phyloP scores from a whole-genome alignment of 2,329 filamentous ascomycete genomes.

The Phoma sp. region DNA sequence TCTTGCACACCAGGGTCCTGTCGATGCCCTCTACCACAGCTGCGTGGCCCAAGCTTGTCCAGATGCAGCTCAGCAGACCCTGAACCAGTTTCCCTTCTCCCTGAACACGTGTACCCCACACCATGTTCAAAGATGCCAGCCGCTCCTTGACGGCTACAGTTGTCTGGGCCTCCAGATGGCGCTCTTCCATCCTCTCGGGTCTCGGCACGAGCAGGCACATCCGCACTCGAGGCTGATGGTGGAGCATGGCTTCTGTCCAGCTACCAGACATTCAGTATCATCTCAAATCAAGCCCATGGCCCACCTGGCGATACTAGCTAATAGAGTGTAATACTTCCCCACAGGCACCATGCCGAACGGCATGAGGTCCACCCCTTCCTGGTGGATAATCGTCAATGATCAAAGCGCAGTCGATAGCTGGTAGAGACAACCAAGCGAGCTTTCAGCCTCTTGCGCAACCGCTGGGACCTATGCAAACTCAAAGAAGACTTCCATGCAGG shows the following conservation, averaged over 20 bases:
- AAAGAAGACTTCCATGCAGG: background rate
- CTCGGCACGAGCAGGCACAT: conserved; percentile 4
- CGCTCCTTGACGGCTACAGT: background rate
- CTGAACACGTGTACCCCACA: conserved; percentile 6
- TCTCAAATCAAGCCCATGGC: background rate
- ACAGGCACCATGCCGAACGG: conserved; percentile 5
- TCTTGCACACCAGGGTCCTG: no score
- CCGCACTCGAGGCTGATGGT: background rate
- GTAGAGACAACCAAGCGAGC: background rate
- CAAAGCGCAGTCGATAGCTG: background rate
- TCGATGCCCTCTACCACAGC: no score
- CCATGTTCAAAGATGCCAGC: background rate
- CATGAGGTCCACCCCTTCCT: conserved; percentile 8
- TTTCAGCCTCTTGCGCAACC: background rate
- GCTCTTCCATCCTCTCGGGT: background rate
- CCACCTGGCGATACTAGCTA: background rate
- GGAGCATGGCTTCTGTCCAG: background rate
- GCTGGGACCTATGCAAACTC: background rate
- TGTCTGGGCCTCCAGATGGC: background rate
- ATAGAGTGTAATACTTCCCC: background rate
- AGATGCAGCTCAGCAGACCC: background rate
- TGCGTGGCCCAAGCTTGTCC: background rate
- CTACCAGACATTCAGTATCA: background rate
- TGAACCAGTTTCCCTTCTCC: background rate
- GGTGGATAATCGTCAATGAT: background rate